phyloP scores from a whole-genome alignment of 2,329 filamentous ascomycete species.

The Epichloe sibirici region DNA sequence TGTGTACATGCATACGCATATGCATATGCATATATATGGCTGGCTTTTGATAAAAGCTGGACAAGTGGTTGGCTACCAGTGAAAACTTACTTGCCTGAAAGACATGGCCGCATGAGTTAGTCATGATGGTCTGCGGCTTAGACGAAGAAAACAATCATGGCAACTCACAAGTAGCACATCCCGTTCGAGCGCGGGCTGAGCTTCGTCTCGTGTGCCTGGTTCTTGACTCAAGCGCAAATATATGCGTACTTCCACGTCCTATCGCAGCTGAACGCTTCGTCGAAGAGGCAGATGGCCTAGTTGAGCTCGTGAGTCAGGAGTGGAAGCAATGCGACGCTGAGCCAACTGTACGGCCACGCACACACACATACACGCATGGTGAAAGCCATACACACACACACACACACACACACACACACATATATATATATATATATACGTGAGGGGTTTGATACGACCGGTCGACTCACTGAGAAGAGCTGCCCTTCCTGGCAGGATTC shows the following conservation, averaged over 20 bases:
- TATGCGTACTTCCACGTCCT: conserved; percentile 19
- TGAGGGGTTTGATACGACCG: not conserved
- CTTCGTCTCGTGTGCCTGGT: conserved; percentile 26
- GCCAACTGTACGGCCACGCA: not conserved
- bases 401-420: too few relatives aligned
- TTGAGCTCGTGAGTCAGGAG: not conserved
- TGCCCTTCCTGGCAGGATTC: conserved; percentile 11
- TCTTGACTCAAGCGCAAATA: conserved; percentile 26
- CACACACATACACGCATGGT: not conserved
- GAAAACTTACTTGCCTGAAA: conserved; percentile 21
- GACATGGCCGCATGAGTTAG: not conserved
- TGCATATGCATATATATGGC: too few relatives aligned
- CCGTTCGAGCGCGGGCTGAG: conserved; percentile 25
- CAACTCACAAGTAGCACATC: conserved; percentile 25
- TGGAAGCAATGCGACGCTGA: not conserved
- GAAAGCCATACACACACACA: not conserved
- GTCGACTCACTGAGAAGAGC: conserved; percentile 15
- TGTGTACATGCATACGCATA: not conserved
- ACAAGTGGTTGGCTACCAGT: not conserved
- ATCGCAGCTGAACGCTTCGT: conserved; percentile 4
- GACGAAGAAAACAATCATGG: not conserved
- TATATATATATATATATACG: too few relatives aligned
- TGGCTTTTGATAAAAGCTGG: too few relatives aligned
- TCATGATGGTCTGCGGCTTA: not conserved
- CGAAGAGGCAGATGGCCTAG: conserved; percentile 1